Evolutionary conservation across 441 rosid genomes (phyloP), one percentile per base, ranked within the genome.

Genomic region (Theobroma grandiflorum): DNA sequence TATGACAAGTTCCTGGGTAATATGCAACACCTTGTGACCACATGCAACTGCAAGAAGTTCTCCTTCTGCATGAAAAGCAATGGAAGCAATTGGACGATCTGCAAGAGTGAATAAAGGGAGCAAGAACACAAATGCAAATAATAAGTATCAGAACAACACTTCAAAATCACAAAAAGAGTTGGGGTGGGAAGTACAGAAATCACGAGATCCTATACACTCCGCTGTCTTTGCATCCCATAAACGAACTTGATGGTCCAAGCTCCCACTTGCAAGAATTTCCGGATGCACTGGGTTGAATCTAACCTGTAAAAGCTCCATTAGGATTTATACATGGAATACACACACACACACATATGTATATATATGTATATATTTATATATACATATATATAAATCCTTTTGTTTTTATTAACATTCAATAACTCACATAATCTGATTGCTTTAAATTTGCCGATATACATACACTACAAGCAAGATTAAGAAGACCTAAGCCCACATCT

Each of bases 51-150:
- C 97, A 42, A 96, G 97, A 69, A 95, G 82, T 79, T 93, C 98
- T 52, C 98, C 98, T 84, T 84, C 94, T 8, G 98, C 98, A 63
- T 95, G 99, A 82, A 95, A 95, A 77, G 99, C 98, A 79, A 95
- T 94, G 43, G 98, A 95, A 82, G 99, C 98, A 83, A 95, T 95
- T 40, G 98, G 99, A 79, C 96, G 95, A 80, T 85, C 99, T 95
- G 84, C 77, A 72, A 78, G 55, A 80, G 61, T 35, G 62, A n/a
- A 50, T 31, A 58, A 61, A 45, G 11, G 22, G 16, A 55, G 52
- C 22, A 59, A 50, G 26, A 73, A 67, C 12, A 63, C 22, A 75
- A 10, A 26, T 37, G 12, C 14, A 68, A 50, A 58, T 31, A 16
- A 59, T 47, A 69, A 61, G 59, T 4, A n/a, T 20, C 20, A 75